Evolutionary conservation across 345 rosid genomes (phyloP), one percentile per base, ranked within the genome.

Genomic region (Trapa incisa): DNA sequence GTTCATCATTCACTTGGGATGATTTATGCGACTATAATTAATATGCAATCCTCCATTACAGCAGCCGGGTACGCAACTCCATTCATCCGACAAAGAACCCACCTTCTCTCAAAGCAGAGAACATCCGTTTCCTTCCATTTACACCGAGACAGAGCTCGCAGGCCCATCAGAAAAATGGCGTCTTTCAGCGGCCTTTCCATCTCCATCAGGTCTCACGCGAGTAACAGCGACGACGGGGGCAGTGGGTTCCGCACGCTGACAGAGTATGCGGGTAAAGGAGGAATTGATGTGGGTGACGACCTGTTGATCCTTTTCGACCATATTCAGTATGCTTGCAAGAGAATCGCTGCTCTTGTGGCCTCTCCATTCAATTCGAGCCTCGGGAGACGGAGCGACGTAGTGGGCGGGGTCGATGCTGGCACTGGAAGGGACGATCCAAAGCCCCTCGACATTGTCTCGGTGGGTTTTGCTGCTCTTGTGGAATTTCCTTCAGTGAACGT

Each of bases 291-390:
- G 72, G 87, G 85, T 50, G 93, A 84, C 78, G 96, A 89, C 65
- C 72, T 92, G 50, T 81, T 85, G 62, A 80, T 92, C 67, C 72
- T 92, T 75, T 79, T 88, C 65, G 74, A 84, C 50, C 98, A 92
- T 73, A 65, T 92, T n/a, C 93, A 86, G 79, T 85, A 85, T 75
- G 93, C 98, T 65, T 92, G 89, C 80, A 92, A 89, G 85, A 85
- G 84, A 82, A 86, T 92, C 58, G 93, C 93, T 47, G 87, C 90
- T 70, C 87, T 92, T 52, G 87, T 89, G 37, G 93, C 96, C 45
- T 92, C 98, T 67, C 98, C 98, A 72, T 92, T 74, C 76, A 85
- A 85, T 74, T 84, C 89, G 58, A 81, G 79, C 71, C 85, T 89
- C 6, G 78, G 85, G 37, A 81, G 85, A 64, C 87, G 78, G 52